These are phyloP conservation scores for Echria macrotheca DNA, from an alignment of 495 filamentous ascomycete species.

Conservation along the genomic window DNA sequence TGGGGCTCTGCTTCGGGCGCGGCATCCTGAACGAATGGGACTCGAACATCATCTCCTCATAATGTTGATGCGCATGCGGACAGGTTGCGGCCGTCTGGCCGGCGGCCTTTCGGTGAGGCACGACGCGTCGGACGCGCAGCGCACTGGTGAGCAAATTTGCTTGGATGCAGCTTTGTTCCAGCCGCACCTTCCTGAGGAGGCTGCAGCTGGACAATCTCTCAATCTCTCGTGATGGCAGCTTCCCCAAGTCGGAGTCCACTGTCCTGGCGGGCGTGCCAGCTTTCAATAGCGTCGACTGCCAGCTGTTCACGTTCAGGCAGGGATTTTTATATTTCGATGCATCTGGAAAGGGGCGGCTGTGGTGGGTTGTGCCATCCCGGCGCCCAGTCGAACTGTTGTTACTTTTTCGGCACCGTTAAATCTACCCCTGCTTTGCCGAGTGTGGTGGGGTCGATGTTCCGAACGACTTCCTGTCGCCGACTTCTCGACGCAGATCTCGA, in stretches of 20 bases:
- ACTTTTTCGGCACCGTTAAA: conserved; percentile 4
- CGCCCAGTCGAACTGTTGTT: conserved; percentile 1
- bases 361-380: conserved; percentile 12
- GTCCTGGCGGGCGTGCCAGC: not conserved
- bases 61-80: conserved; percentile 11
- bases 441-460: not conserved
- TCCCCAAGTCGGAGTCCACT: not conserved
- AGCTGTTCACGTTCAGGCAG: not conserved
- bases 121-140: conserved; percentile 2
- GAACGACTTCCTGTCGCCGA: no score
- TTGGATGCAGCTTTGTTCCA: conserved; percentile 1
- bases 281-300: conserved; percentile 7
- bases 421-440: conserved; percentile 3
- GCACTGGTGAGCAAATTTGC: conserved; percentile 4
- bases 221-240: conserved; percentile 6
- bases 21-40: conserved; percentile 8
- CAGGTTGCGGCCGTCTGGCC: not conserved
- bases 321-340: conserved; percentile 11
- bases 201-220: conserved; percentile 9
- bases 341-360: conserved; percentile 14
- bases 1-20: conserved; percentile 6
- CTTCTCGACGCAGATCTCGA: no score
- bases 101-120: not conserved
- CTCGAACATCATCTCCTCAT: conserved; percentile 11
- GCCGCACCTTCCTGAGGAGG: not conserved